phyloP scores from a whole-genome alignment of 106 monocot species.

The Xerophyta viscosa region DNA sequence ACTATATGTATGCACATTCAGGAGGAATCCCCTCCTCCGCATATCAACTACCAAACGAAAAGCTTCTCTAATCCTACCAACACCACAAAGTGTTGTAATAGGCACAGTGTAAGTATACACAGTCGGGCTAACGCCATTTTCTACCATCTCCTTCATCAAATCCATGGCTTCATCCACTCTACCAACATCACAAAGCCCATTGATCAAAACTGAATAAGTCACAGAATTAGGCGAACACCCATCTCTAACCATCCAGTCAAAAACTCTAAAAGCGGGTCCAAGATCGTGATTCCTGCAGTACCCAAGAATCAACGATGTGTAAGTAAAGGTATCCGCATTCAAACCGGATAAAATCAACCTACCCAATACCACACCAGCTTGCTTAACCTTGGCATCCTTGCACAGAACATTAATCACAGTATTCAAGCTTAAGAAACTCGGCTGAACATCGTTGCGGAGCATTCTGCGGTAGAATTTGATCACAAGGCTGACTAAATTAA shows the following conservation, averaged over 20 bases:
- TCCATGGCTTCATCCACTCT: conserved; percentile 51
- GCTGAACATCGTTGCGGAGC: conserved; percentile 17
- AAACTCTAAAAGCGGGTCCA: conserved; percentile 37
- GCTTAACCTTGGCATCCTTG: conserved; percentile 49
- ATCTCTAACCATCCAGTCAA: conserved; percentile 48
- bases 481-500: conserved; percentile 33
- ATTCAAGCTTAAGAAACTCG: conserved; percentile 43
- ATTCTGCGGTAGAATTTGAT: conserved; percentile 31
- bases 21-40: conserved; percentile 35
- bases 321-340: conserved; percentile 61
- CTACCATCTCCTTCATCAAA: conserved; percentile 59
- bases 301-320: conserved; percentile 73
- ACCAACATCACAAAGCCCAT: conserved; percentile 43
- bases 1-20: conserved; percentile 70
- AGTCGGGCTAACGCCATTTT: conserved; percentile 42
- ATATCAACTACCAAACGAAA: conserved; percentile 46
- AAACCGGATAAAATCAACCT: conserved; percentile 30
- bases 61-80: conserved; percentile 31
- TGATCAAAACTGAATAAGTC: conserved; percentile 58
- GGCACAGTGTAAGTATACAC: conserved; percentile 57
- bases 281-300: conserved; percentile 52
- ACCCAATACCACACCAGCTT: conserved; percentile 29
- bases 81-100: conserved; percentile 32
- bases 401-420: conserved; percentile 57
- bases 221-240: conserved; percentile 58